These are phyloP conservation scores for Clavispora carvajalis DNA, from an alignment of 805 yeast genomes.

Conservation along the genomic window DNA sequence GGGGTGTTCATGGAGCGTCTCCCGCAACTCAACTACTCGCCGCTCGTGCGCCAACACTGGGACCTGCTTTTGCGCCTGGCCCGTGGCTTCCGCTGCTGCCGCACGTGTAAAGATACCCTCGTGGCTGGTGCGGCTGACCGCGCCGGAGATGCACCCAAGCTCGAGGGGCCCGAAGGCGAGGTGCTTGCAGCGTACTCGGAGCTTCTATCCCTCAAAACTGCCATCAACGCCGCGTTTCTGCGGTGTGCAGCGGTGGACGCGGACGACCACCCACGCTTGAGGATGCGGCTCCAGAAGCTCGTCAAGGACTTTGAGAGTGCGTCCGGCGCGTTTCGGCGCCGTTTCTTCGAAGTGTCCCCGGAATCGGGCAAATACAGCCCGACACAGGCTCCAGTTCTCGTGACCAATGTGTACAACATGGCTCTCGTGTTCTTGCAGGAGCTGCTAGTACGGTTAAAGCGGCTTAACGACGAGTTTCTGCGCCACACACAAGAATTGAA, in stretches of 20 bases:
- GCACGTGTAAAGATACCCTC: neutral
- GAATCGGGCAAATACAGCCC: conserved; percentile 1
- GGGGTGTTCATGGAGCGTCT: conserved; percentile 34
- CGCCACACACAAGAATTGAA: neutral
- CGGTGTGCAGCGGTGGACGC: conserved; percentile 16
- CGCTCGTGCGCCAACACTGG: conserved; percentile 17
- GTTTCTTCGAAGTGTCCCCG: conserved; percentile 4
- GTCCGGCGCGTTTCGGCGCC: conserved; percentile 19
- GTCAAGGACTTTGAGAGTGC: conserved; percentile 30
- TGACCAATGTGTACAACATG: conserved; percentile 52
- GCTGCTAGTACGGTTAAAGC: conserved; percentile 58
- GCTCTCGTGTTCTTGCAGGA: conserved; percentile 61
- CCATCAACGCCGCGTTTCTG: conserved; percentile 17
- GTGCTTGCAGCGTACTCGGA: conserved; percentile 19
- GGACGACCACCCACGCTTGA: conserved; percentile 11
- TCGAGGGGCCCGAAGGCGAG: conserved; percentile 1
- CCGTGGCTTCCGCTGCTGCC: neutral
- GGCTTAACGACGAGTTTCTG: conserved; percentile 43
- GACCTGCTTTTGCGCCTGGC: conserved; percentile 5
- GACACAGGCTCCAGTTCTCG: conserved; percentile 15
- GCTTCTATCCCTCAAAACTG: conserved; percentile 19
- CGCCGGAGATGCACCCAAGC: neutral
- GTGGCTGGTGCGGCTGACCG: neutral
- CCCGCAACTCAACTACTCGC: conserved; percentile 30
- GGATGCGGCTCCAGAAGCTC: conserved; percentile 18